Percentiles rank a stretch among this genome's conserved stretches.
Evolutionary conservation across 208 protist species (phyloP).

Genomic region (Leishmania major): DNA sequence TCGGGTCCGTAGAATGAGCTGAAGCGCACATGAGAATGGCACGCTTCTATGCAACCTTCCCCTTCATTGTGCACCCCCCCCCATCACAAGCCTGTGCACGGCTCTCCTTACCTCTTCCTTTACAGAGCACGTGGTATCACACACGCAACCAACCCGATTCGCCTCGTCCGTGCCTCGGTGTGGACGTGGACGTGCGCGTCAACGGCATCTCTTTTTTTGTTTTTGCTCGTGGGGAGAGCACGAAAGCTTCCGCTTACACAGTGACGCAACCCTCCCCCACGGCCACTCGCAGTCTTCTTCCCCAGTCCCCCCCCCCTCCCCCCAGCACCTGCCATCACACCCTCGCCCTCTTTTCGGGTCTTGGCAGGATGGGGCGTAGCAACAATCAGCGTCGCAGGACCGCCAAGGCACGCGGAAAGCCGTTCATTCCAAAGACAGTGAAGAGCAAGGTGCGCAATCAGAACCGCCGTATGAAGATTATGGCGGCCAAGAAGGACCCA

Average conservation of each 20-base stretch:
- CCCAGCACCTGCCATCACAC: neutral
- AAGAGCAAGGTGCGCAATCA: conserved; percentile 86
- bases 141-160: neutral
- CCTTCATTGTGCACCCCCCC: neutral
- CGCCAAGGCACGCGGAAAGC: conserved; percentile 54
- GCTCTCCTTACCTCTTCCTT: neutral
- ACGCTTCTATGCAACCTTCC: neutral
- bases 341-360: neutral
- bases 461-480: conserved; percentile 59
- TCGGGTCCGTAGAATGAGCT: neutral
- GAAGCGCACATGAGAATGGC: neutral
- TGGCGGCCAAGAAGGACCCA: conserved; percentile 40
- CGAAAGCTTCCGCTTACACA: neutral
- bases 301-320: too few relatives aligned
- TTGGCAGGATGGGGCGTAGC: conserved; percentile 73
- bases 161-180: neutral
- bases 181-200: neutral
- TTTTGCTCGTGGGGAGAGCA: neutral
- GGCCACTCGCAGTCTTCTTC: neutral
- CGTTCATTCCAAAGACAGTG: conserved; percentile 79
- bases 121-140: neutral
- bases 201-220: neutral
- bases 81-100: neutral
- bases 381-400: conserved; percentile 84
- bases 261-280: neutral